Percentiles rank a stretch among this genome's conserved stretches.
phyloP scores from a whole-genome alignment of 2,329 filamentous ascomycete species.

The Verticillium longisporum region DNA sequence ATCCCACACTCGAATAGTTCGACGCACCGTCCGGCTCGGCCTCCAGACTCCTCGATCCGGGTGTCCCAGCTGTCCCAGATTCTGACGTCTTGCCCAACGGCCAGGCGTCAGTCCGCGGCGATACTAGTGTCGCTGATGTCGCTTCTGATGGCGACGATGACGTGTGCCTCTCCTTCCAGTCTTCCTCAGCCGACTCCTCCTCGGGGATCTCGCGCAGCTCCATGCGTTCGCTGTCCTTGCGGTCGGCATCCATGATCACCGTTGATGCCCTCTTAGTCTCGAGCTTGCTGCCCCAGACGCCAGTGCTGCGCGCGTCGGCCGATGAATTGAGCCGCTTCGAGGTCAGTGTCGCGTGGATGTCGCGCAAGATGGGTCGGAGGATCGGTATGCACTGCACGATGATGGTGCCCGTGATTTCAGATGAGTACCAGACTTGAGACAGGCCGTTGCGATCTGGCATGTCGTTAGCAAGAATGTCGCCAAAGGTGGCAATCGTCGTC shows the following conservation, averaged over 20 bases:
- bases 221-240: slow-evolving; percentile 8
- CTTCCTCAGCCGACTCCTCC: slow-evolving; percentile 1
- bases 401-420: slow-evolving; percentile 45
- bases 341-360: slow-evolving; percentile 11
- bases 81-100: not conserved
- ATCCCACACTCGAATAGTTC: not conserved
- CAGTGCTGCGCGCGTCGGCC: slow-evolving; percentile 7
- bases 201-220: slow-evolving; percentile 12
- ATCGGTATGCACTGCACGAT: slow-evolving; percentile 49
- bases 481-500: not conserved
- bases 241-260: not conserved
- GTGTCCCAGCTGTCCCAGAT: not conserved
- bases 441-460: slow-evolving; percentile 31
- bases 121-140: not conserved
- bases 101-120: not conserved
- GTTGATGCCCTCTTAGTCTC: slow-evolving; percentile 7
- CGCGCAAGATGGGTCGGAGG: slow-evolving; percentile 35
- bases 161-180: not conserved
- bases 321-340: slow-evolving; percentile 10
- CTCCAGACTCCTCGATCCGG: not conserved
- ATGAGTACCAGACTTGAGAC: slow-evolving; percentile 41
- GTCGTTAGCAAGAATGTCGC: not conserved
- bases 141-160: not conserved
- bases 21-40: not conserved
- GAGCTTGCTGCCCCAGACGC: slow-evolving; percentile 7